These are phyloP conservation scores for Neoboletus subvelutipes DNA, from an alignment of 768 basidiomycete species.

Conservation along the genomic window DNA sequence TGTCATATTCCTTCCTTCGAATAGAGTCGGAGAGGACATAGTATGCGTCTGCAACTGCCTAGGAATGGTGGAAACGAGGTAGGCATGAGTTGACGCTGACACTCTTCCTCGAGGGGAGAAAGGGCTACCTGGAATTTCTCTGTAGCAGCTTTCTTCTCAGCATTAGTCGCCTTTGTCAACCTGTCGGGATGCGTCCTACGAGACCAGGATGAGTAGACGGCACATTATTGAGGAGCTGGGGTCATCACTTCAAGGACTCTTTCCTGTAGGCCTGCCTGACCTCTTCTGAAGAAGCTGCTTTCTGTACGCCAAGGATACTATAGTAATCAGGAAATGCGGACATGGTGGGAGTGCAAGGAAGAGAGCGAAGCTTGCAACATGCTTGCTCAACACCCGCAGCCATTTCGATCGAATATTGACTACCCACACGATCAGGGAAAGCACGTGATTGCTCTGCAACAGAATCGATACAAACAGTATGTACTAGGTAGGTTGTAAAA, in stretches of 20 bases:
- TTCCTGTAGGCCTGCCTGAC: slow-evolving; percentile 76
- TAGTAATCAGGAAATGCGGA: slow-evolving; percentile 83
- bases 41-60: slow-evolving; percentile 90
- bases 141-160: slow-evolving; percentile 74
- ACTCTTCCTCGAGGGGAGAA: neutral
- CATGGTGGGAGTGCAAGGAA: slow-evolving; percentile 43
- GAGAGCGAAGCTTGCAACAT: slow-evolving; percentile 9
- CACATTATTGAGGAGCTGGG: neutral
- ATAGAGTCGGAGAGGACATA: slow-evolving; percentile 84
- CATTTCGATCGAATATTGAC: slow-evolving; percentile 1
- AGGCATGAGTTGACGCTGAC: neutral
- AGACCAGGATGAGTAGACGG: slow-evolving; percentile 16
- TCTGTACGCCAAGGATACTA: slow-evolving; percentile 52
- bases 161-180: slow-evolving; percentile 62
- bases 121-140: slow-evolving; percentile 76
- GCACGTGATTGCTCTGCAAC: slow-evolving; percentile 20
- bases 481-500: neutral
- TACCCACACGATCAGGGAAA: neutral
- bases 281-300: slow-evolving; percentile 64
- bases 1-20: slow-evolving; percentile 72
- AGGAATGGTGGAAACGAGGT: neutral
- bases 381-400: slow-evolving; percentile 9
- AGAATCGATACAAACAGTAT: neutral
- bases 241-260: slow-evolving; percentile 65
- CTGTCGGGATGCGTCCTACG: slow-evolving; percentile 87